Base-by-base conservation (phyloP, 345 rosid genomes). In the Murraya paniculata region DNA sequence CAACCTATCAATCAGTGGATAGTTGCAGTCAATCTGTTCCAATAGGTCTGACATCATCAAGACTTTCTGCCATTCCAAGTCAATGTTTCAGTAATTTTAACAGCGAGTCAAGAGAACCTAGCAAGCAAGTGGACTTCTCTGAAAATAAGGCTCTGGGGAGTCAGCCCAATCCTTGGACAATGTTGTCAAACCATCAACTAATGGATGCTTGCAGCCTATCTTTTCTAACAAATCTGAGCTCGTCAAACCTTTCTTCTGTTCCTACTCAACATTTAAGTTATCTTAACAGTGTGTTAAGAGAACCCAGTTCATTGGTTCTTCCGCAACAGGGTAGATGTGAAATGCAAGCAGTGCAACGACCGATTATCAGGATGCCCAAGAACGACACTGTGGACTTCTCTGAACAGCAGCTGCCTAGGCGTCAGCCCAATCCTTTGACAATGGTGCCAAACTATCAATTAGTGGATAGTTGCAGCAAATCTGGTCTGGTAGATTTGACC, bases 331-430 rank as follows among this genome's bases (percentile, higher is more conserved):
- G 36, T 27, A 72, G 36, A 75, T 36, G 16, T 68, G 64, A 74
- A 76, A 64, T 36, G 71, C 67, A 81, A 55, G 76, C 59, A 33
- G 38, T 28, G 71, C 66, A 76, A 55, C 50, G 61, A 66, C 74
- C 72, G 76, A 27, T 81, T 57, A 59, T 72, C 24, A 81, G 76
- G 80, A 71, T 56, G 8, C 83, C 80, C 71, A 81, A 71, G 80
- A 45, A 55, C 59, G 78, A 76, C 53, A 76, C 68, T 22, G 14
- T 39, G 27, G 77, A 76, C 22, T 71, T 81, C 55, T 19, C 62
- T 62, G 65, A 28, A 22, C 66, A 68, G 45, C 64, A 48, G 64
- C 65, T 10, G 60, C 38, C 48, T 33, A 45, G 55, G 73, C 38
- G 38, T 64, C 81, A 35, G 68, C 73, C 35, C 28, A 76, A 55